Percentiles rank a stretch among this genome's conserved stretches.
These are phyloP conservation scores for Posidonia oceanica DNA, from an alignment of 116 monocot genomes.

Conservation along the genomic window DNA sequence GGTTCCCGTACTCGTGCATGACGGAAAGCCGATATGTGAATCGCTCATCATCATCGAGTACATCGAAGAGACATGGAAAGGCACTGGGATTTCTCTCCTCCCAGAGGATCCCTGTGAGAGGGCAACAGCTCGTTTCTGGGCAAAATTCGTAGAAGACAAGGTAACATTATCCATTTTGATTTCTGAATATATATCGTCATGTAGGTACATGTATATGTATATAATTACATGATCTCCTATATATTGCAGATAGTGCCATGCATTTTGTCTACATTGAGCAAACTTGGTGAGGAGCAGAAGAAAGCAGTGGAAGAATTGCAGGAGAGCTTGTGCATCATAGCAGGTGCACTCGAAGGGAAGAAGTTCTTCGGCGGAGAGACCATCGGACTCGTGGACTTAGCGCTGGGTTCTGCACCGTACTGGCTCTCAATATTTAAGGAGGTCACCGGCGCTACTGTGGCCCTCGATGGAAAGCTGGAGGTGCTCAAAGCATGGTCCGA, in stretches of 20 bases:
- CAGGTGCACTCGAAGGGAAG: slow-evolving; percentile 21
- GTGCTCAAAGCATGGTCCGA: slow-evolving; percentile 20
- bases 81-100: slow-evolving; percentile 9
- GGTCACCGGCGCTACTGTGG: slow-evolving; percentile 3
- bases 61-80: slow-evolving; percentile 37
- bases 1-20: slow-evolving; percentile 28
- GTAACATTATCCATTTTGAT: slow-evolving; percentile 5
- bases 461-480: slow-evolving; percentile 10
- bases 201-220: too few species aligned
- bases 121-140: slow-evolving; percentile 27
- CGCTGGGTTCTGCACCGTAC: slow-evolving; percentile 10
- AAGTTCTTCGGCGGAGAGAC: slow-evolving; percentile 43
- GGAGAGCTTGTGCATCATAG: slow-evolving; percentile 19
- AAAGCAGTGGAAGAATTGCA: slow-evolving; percentile 9
- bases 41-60: slow-evolving; percentile 44
- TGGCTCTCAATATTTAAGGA: slow-evolving; percentile 26
- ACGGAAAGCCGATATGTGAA: slow-evolving; percentile 26
- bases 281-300: slow-evolving; percentile 11
- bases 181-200: too few species aligned
- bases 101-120: slow-evolving; percentile 17
- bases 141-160: slow-evolving; percentile 21
- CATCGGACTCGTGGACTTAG: slow-evolving; percentile 29
- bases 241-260: background rate
- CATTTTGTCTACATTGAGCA: background rate
- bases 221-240: too few species aligned